phyloP scores from a whole-genome alignment of 257 asterid genomes.

The Ocimum tenuiflorum region DNA sequence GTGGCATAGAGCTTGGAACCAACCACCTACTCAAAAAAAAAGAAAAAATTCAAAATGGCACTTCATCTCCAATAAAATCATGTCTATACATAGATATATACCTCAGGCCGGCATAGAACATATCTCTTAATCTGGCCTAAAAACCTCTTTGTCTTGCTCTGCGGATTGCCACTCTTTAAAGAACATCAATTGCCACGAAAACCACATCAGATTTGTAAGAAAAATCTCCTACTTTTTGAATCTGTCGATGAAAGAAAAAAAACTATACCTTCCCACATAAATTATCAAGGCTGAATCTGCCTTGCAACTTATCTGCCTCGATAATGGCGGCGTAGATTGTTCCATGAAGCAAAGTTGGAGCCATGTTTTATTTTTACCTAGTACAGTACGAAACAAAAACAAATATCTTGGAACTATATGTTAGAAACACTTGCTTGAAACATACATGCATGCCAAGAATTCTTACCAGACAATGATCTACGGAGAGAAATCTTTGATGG shows the following conservation, averaged over 20 bases:
- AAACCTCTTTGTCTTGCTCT: slow-evolving; percentile 29
- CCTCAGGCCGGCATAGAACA: slow-evolving; percentile 57
- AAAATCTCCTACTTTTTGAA: no score
- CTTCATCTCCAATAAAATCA: not conserved
- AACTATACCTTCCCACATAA: slow-evolving; percentile 42
- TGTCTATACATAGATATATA: not conserved
- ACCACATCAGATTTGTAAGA: not conserved
- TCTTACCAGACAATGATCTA: not conserved
- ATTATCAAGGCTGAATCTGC: slow-evolving; percentile 36
- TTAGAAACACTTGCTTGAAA: not conserved
- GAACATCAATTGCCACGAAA: no score
- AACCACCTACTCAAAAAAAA: slow-evolving; percentile 29
- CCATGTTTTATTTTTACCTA: slow-evolving; percentile 24
- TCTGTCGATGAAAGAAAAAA: not conserved
- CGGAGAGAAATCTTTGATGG: not conserved
- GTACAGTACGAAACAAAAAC: not conserved
- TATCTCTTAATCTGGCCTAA: slow-evolving; percentile 41
- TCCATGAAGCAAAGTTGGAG: slow-evolving; percentile 65
- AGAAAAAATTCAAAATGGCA: no score
- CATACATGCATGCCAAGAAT: not conserved
- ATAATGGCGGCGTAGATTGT: slow-evolving; percentile 53
- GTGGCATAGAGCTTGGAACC: slow-evolving; percentile 63
- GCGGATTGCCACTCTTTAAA: slow-evolving; percentile 32
- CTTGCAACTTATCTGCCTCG: slow-evolving; percentile 44
- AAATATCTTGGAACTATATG: not conserved